A percentile compares a stretch with the other conserved stretches of the same genome.
These are phyloP conservation scores for Drechslerella dactyloides DNA, from an alignment of 2,329 filamentous ascomycete genomes.

Conservation along the genomic window DNA sequence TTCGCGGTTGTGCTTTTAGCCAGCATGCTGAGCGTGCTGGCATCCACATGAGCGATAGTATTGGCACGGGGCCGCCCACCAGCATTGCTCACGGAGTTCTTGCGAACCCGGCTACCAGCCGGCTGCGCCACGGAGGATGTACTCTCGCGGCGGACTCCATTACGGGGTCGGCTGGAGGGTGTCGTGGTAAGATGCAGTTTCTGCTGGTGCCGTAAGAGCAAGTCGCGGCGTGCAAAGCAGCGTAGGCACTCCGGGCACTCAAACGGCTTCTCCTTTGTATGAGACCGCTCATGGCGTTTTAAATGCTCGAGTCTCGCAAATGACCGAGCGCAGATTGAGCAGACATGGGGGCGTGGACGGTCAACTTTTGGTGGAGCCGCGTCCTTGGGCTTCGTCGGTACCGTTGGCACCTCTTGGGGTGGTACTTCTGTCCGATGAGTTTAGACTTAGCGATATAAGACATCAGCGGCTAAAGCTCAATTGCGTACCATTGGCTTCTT, in stretches of 20 bases:
- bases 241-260: constrained; percentile 92
- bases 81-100: constrained; percentile 80
- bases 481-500: constrained; percentile 47
- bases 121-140: constrained; percentile 73
- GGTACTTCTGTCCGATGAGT: constrained; percentile 33
- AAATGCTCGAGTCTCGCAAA: constrained; percentile 95
- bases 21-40: constrained; percentile 71
- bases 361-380: constrained; percentile 84
- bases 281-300: constrained; percentile 96
- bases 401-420: constrained; percentile 29
- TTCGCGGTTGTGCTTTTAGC: constrained; percentile 28
- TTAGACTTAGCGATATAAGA: constrained; percentile 33
- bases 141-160: constrained; percentile 78
- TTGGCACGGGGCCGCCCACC: constrained; percentile 80
- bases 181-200: constrained; percentile 95
- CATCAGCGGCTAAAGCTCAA: constrained; percentile 13
- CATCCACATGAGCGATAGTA: constrained; percentile 93
- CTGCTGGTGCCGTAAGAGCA: constrained; percentile 93
- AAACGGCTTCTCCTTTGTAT: constrained; percentile 98
- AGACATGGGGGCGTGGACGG: constrained; percentile 94
- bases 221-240: constrained; percentile 91
- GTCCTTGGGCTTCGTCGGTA: constrained; percentile 38
- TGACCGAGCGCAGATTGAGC: constrained; percentile 85
- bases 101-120: constrained; percentile 77
- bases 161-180: constrained; percentile 82